These are phyloP conservation scores for Mimosa pudica DNA, from an alignment of 306 rosid genomes.

Conservation along the genomic window DNA sequence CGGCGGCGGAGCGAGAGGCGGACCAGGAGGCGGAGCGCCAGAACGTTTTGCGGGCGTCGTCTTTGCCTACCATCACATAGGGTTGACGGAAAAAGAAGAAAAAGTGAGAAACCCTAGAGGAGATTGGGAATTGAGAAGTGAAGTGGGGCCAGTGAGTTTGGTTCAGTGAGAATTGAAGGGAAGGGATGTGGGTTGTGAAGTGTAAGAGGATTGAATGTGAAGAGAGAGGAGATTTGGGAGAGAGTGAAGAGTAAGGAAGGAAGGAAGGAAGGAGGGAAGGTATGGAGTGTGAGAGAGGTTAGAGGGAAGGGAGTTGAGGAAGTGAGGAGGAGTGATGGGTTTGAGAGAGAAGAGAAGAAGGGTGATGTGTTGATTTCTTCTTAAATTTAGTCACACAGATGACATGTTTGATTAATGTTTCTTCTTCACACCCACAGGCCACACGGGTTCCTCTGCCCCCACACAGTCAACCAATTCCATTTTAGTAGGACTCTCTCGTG, in stretches of 20 bases:
- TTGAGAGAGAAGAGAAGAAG: neutral
- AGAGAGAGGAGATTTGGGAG: neutral
- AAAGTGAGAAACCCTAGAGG: too few relatives aligned
- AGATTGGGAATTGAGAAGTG: too few relatives aligned
- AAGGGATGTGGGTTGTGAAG: too few relatives aligned
- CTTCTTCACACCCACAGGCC: neutral
- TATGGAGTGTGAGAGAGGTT: neutral
- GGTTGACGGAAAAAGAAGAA: too few relatives aligned
- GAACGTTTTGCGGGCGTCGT: conserved; percentile 66
- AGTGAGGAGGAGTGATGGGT: neutral
- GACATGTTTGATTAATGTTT: neutral
- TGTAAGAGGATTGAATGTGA: too few relatives aligned
- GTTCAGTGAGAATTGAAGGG: too few relatives aligned
- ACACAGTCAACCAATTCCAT: neutral
- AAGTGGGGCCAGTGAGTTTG: too few relatives aligned
- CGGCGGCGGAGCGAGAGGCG: conserved; percentile 49
- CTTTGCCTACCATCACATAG: conserved; percentile 57
- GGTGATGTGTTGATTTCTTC: neutral
- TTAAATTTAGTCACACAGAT: neutral
- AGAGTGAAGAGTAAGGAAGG: neutral
- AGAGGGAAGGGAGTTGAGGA: neutral
- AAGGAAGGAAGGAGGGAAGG: neutral
- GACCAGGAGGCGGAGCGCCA: conserved; percentile 84
- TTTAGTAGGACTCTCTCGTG: too few relatives aligned
- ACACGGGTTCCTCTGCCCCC: neutral